phyloP scores from a whole-genome alignment of 352 stramenopile species.

The Phytophthora constricta region DNA sequence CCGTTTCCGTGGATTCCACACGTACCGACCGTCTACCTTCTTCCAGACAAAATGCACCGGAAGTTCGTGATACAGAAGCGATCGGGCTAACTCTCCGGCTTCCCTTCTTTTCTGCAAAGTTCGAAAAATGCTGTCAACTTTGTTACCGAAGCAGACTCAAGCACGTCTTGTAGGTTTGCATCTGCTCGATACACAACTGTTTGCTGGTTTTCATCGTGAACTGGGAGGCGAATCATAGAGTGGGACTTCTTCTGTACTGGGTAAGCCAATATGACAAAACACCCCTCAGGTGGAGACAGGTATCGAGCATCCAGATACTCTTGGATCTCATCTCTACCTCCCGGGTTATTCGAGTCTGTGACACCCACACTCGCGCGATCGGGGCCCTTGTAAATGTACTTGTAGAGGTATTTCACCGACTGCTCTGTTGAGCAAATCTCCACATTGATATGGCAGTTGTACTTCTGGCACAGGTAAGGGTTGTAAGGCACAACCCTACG shows the following conservation, averaged over 20 bases:
- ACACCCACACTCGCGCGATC: not conserved
- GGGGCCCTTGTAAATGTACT: conserved; percentile 3
- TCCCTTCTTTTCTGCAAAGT: too few relatives aligned
- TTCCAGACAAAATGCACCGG: too few relatives aligned
- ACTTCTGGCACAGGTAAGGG: conserved; percentile 4
- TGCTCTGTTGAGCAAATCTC: conserved; percentile 9
- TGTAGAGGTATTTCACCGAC: conserved; percentile 3
- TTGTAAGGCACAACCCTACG: conserved; percentile 8
- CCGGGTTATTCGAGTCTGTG: not conserved
- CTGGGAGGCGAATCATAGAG: not conserved
- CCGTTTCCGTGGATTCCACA: too few relatives aligned
- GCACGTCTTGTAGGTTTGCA: too few relatives aligned
- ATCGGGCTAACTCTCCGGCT: too few relatives aligned
- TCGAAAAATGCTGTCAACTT: too few relatives aligned
- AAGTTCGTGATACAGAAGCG: too few relatives aligned
- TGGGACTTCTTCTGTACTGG: not conserved
- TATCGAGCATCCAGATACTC: not conserved
- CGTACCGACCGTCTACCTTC: too few relatives aligned
- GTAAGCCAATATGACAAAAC: too few relatives aligned
- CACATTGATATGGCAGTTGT: conserved; percentile 11
- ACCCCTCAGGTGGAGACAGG: not conserved
- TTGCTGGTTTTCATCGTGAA: not conserved
- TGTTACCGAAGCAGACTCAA: too few relatives aligned
- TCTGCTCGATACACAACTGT: not conserved
- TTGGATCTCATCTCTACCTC: not conserved